phyloP scores from a whole-genome alignment of 441 rosid species.

The Viola pubescens region DNA sequence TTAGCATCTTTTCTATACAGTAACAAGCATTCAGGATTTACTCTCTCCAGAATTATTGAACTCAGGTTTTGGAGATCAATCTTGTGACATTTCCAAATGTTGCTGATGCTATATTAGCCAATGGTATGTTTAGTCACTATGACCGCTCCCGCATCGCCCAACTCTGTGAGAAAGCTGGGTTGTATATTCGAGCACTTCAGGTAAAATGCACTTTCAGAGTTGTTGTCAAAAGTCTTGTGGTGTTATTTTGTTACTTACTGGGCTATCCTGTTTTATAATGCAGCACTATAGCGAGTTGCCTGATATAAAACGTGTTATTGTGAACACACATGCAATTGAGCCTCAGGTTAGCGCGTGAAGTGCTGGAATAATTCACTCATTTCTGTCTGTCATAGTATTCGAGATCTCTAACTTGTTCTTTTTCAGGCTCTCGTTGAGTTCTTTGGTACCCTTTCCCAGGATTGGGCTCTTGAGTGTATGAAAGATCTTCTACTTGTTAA shows the following conservation, averaged over 20 bases:
- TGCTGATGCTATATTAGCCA: conserved; percentile 89
- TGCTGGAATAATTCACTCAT: neutral
- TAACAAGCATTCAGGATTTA: no score
- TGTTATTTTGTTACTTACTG: no score
- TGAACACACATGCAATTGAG: conserved; percentile 83
- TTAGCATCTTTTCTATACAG: no score
- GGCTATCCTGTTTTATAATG: conserved; percentile 13
- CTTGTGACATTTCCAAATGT: conserved; percentile 85
- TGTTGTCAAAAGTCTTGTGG: no score
- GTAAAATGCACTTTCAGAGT: conserved; percentile 23
- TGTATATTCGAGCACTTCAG: conserved; percentile 67
- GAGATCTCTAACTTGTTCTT: conserved; percentile 4
- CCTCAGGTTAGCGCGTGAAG: conserved; percentile 50
- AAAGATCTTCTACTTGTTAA: conserved; percentile 80
- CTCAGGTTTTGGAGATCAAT: conserved; percentile 82
- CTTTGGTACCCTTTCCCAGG: conserved; percentile 80
- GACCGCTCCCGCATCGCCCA: conserved; percentile 84
- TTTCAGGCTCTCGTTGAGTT: conserved; percentile 80
- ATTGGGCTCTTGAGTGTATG: conserved; percentile 96
- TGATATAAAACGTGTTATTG: conserved; percentile 79
- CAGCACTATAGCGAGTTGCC: conserved; percentile 82
- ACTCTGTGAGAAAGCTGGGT: conserved; percentile 86
- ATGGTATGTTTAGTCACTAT: conserved; percentile 91
- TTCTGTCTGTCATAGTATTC: conserved; percentile 11
- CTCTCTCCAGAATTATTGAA: neutral